Conservation (phyloP, 495 filamentous ascomycete species). For the Penicillium desertorum region DNA sequence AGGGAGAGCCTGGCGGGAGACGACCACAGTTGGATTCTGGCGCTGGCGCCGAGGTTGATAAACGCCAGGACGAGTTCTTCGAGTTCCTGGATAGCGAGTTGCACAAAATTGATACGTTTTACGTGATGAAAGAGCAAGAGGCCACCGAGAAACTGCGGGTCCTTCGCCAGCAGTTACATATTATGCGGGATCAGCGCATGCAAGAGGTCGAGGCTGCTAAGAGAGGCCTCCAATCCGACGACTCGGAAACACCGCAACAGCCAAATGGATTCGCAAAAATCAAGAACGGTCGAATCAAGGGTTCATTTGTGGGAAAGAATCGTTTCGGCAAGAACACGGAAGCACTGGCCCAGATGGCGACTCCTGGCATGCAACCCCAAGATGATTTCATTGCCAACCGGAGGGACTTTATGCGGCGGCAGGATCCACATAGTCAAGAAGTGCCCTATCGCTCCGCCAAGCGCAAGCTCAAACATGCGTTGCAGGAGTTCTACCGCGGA, state of each 20-base stretch:
- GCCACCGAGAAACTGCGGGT: constrained; percentile 66
- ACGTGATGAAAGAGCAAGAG: constrained; percentile 77
- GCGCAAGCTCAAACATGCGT: constrained; percentile 80
- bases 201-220: constrained; percentile 58
- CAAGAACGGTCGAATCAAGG: constrained; percentile 27
- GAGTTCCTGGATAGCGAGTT: constrained; percentile 74
- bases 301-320: constrained; percentile 30
- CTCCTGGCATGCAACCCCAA: constrained; percentile 40
- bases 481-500: constrained; percentile 90
- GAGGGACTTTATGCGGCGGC: constrained; percentile 67
- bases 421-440: constrained; percentile 48
- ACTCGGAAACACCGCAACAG: constrained; percentile 13
- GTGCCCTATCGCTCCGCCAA: constrained; percentile 83
- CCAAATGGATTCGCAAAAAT: constrained; percentile 28
- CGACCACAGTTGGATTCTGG: constrained; percentile 40
- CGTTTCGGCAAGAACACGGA: constrained; percentile 59
- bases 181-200: constrained; percentile 78
- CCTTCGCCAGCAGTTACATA: constrained; percentile 77
- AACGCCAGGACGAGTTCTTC: constrained; percentile 74
- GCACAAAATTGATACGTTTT: constrained; percentile 83
- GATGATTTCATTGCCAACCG: constrained; percentile 32
- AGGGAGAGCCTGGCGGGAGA: constrained; percentile 32
- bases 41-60: constrained; percentile 48
- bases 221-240: constrained; percentile 6
- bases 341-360: constrained; percentile 53